A percentile compares a stretch with the other conserved stretches of the same genome.
phyloP scores from a whole-genome alignment of 768 basidiomycete species.

The Dacryopinax primogenitus region DNA sequence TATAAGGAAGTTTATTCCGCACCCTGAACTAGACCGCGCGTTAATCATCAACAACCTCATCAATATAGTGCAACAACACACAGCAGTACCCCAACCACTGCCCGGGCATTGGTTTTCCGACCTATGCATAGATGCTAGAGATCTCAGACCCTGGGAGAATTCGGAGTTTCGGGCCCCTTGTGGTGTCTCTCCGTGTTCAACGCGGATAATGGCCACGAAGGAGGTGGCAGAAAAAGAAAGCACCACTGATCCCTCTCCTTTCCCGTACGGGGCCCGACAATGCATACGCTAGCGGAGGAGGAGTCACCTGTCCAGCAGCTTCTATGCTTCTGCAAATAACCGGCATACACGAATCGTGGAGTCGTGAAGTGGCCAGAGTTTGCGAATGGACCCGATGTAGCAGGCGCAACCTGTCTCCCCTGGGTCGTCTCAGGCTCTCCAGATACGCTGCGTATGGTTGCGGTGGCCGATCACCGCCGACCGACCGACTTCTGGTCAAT shows the following conservation, averaged over 20 bases:
- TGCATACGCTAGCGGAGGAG: not conserved
- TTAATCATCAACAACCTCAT: too few relatives aligned
- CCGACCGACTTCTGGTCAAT: not conserved
- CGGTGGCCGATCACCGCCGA: not conserved
- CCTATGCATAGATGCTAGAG: not conserved
- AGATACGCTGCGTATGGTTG: not conserved
- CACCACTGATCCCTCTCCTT: constrained; percentile 1
- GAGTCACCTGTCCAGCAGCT: too few relatives aligned
- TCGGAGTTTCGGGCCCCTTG: too few relatives aligned
- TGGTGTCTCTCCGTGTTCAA: not conserved
- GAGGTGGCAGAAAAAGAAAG: not conserved
- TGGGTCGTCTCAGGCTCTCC: too few relatives aligned
- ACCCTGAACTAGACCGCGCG: too few relatives aligned
- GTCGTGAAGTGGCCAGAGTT: not conserved
- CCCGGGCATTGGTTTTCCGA: not conserved
- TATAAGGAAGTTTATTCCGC: too few relatives aligned
- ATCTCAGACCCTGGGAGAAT: not conserved
- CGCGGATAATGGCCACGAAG: not conserved
- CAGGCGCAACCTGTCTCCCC: not conserved
- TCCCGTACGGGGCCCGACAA: not conserved
- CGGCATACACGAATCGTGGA: too few relatives aligned
- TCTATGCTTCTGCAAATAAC: too few relatives aligned
- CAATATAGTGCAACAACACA: too few relatives aligned
- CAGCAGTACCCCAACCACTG: not conserved
- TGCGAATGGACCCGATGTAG: not conserved